These are phyloP conservation scores for Nasturtium officinale DNA, from an alignment of 345 rosid genomes.

Conservation along the genomic window DNA sequence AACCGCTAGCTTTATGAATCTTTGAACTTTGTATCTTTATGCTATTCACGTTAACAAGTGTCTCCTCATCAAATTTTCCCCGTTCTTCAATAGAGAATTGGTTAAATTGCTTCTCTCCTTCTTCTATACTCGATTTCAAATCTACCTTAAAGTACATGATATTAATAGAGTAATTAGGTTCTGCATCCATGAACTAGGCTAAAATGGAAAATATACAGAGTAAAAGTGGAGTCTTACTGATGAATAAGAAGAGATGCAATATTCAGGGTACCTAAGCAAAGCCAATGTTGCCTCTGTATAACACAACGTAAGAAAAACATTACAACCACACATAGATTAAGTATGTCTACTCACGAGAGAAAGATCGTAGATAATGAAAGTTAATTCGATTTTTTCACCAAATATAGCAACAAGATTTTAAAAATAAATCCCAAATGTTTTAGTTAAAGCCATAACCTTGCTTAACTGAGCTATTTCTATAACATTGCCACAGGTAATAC, in stretches of 20 bases:
- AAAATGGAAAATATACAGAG: no score
- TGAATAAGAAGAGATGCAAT: conserved; percentile 93
- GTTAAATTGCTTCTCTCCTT: conserved; percentile 87
- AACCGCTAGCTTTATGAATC: conserved; percentile 61
- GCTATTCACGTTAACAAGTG: conserved; percentile 86
- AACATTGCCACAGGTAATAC: no score
- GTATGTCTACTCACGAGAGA: no score
- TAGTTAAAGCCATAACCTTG: no score
- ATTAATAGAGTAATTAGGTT: conserved; percentile 13
- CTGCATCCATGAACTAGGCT: not conserved
- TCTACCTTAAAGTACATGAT: conserved; percentile 57
- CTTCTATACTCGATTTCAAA: conserved; percentile 70
- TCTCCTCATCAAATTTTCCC: conserved; percentile 92
- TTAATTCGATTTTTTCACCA: no score
- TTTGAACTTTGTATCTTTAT: conserved; percentile 66
- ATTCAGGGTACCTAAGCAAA: conserved; percentile 93
- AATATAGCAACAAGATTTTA: no score
- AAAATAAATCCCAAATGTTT: no score
- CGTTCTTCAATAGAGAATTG: conserved; percentile 96
- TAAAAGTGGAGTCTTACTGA: no score
- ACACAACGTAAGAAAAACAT: no score
- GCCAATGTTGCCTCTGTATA: conserved; percentile 89
- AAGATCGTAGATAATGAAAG: no score
- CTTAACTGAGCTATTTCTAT: no score
- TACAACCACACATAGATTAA: no score